Evolutionary conservation across 306 rosid genomes (phyloP).

Genomic region (Comarum palustre): DNA sequence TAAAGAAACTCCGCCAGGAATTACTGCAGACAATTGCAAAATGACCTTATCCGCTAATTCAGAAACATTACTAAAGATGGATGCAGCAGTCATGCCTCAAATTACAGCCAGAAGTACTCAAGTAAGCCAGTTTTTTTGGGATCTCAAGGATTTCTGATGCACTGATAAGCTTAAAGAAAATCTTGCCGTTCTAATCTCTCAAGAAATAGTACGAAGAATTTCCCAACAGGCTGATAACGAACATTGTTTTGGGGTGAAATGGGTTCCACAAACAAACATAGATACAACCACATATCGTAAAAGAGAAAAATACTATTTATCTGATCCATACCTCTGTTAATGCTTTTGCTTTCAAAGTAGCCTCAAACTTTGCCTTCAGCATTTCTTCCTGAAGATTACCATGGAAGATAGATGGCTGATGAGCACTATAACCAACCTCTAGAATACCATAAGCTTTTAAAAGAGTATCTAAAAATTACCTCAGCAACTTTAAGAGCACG

Average conservation of each 20-base stretch:
- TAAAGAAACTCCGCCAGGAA: background rate
- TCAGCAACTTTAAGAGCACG: conserved; percentile 90
- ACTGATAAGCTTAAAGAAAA: background rate
- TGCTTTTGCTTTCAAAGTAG: conserved; percentile 53
- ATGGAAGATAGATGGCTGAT: background rate
- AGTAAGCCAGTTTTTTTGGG: background rate
- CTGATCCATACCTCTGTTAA: conserved; percentile 56
- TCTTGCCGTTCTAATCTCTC: background rate
- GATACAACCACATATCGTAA: background rate
- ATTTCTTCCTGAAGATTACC: conserved; percentile 67
- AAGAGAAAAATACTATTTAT: background rate
- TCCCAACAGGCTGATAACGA: background rate
- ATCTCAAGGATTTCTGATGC: background rate
- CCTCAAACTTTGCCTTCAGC: conserved; percentile 82
- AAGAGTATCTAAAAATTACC: conserved; percentile 48
- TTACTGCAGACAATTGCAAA: background rate
- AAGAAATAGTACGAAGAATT: background rate
- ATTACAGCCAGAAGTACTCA: background rate
- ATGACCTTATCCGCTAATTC: background rate
- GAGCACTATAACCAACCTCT: conserved; percentile 32
- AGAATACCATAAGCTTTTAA: conserved; percentile 20
- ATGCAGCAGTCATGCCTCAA: background rate
- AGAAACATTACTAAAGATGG: background rate
- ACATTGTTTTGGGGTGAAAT: too few relatives aligned
- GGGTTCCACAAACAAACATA: background rate